phyloP scores from a whole-genome alignment of 2,329 filamentous ascomycete genomes.

The Lachnum nothofagi region DNA sequence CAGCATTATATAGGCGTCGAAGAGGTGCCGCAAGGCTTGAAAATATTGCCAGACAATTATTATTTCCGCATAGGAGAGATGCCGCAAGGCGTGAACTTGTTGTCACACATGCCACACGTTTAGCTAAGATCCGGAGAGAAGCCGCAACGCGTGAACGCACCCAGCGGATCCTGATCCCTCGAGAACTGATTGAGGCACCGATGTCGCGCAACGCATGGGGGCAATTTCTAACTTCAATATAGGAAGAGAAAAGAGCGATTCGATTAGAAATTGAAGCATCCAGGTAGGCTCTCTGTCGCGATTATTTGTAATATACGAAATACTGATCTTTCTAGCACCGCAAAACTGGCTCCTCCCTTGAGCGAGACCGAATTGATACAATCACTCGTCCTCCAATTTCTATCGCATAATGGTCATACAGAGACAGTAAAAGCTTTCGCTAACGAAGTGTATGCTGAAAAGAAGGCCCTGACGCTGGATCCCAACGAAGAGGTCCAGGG shows the following conservation, averaged over 20 bases:
- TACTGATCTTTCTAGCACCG: conserved; percentile 32
- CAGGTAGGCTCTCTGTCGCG: conserved; percentile 30
- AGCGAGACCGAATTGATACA: conserved; percentile 77
- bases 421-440: conserved; percentile 88
- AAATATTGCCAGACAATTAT: too few species aligned
- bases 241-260: conserved; percentile 29
- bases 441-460: conserved; percentile 71
- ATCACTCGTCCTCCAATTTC: conserved; percentile 75
- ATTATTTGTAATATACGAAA: background rate
- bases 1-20: too few species aligned
- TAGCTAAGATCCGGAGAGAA: too few species aligned
- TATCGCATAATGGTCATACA: conserved; percentile 92
- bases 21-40: too few species aligned
- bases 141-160: too few species aligned
- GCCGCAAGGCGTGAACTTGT: too few species aligned
- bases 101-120: too few species aligned
- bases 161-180: background rate
- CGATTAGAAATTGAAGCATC: conserved; percentile 48
- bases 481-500: conserved; percentile 48
- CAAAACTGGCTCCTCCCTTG: conserved; percentile 50
- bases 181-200: background rate
- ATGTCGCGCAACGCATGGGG: background rate
- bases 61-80: too few species aligned
- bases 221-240: conserved; percentile 3
- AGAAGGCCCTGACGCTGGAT: conserved; percentile 60